A percentile compares a stretch with the other conserved stretches of the same genome.
Conservation (phyloP, 2,329 filamentous ascomycete species). For the Pseudocercospora eumusae region DNA sequence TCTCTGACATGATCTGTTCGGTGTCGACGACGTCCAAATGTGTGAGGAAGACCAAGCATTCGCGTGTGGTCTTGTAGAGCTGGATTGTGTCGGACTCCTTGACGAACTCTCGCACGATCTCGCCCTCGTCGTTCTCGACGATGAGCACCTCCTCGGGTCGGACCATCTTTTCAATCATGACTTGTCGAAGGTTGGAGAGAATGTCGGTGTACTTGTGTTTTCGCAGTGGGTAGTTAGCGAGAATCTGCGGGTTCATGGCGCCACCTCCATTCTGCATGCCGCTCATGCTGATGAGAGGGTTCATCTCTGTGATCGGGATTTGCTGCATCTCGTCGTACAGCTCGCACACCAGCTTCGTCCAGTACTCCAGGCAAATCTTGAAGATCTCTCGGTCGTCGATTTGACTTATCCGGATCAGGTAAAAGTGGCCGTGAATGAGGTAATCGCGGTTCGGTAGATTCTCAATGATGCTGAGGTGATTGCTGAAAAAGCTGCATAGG, state of each 20-base stretch:
- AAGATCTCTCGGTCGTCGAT: conserved; percentile 99
- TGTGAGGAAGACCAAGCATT: conserved; percentile 94
- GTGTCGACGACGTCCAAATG: conserved; percentile 97
- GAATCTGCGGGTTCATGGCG: conserved; percentile 78
- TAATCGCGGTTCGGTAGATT: conserved; percentile 94
- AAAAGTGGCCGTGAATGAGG: conserved; percentile 94
- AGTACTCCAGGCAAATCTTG: conserved; percentile 99
- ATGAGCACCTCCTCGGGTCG: conserved; percentile 95
- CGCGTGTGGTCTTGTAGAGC: conserved; percentile 97
- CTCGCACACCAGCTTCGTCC: conserved; percentile 97
- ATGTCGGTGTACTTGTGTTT: conserved; percentile 99
- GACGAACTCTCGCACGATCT: conserved; percentile 98
- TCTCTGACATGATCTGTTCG: conserved; percentile 99
- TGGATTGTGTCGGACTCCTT: conserved; percentile 99
- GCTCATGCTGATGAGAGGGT: conserved; percentile 81
- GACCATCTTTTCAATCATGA: conserved; percentile 99
- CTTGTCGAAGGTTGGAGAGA: conserved; percentile 86
- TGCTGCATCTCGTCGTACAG: conserved; percentile 99
- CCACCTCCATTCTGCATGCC: conserved; percentile 74
- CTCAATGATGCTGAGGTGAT: conserved; percentile 90
- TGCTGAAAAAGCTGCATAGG: conserved; percentile 93
- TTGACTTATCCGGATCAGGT: conserved; percentile 95
- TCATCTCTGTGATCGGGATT: conserved; percentile 88
- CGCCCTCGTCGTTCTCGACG: conserved; percentile 98
- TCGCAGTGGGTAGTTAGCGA: conserved; percentile 86